Percentiles rank a stretch among this genome's conserved stretches.
Evolutionary conservation across 2,329 filamentous ascomycete species (phyloP).

Genomic region (Ophiostoma australiae): DNA sequence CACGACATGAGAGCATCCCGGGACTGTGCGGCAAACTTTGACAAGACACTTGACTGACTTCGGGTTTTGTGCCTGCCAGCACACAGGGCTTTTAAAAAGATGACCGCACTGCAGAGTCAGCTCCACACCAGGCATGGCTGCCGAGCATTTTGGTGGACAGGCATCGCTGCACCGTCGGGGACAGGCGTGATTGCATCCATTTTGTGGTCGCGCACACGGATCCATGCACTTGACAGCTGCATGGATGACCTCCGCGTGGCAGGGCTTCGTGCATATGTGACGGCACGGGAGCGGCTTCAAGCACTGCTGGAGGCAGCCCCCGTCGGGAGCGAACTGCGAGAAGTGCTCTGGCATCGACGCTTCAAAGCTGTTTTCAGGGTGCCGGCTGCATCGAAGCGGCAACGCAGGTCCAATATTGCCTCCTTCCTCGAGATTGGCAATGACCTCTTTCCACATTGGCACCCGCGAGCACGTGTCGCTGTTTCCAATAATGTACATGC

Average conservation of each 20-base stretch:
- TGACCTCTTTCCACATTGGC: constrained; percentile 59
- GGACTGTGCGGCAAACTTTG: constrained; percentile 44
- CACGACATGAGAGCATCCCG: constrained; percentile 52
- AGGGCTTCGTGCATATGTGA: constrained; percentile 43
- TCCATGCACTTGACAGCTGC: constrained; percentile 43
- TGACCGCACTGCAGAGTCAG: constrained; percentile 46
- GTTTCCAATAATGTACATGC: constrained; percentile 68
- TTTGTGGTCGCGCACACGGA: constrained; percentile 40
- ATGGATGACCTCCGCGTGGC: constrained; percentile 47
- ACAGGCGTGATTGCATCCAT: constrained; percentile 44
- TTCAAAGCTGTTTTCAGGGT: constrained; percentile 47
- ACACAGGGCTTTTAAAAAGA: constrained; percentile 32
- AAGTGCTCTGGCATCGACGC: constrained; percentile 57
- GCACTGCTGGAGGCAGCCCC: constrained; percentile 54
- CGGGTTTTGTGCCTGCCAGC: constrained; percentile 43
- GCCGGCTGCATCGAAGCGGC: constrained; percentile 56
- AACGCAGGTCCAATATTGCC: constrained; percentile 48
- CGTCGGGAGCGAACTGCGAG: constrained; percentile 51
- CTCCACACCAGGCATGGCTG: constrained; percentile 32
- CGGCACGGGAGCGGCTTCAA: constrained; percentile 45
- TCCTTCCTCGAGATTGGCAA: constrained; percentile 45
- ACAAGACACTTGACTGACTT: constrained; percentile 45
- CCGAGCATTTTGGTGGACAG: constrained; percentile 39
- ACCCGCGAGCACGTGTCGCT: constrained; percentile 52
- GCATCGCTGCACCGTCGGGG: constrained; percentile 40